These are phyloP conservation scores for Tripterygium wilfordii DNA, from an alignment of 177 flowering plant genomes.

Conservation along the genomic window DNA sequence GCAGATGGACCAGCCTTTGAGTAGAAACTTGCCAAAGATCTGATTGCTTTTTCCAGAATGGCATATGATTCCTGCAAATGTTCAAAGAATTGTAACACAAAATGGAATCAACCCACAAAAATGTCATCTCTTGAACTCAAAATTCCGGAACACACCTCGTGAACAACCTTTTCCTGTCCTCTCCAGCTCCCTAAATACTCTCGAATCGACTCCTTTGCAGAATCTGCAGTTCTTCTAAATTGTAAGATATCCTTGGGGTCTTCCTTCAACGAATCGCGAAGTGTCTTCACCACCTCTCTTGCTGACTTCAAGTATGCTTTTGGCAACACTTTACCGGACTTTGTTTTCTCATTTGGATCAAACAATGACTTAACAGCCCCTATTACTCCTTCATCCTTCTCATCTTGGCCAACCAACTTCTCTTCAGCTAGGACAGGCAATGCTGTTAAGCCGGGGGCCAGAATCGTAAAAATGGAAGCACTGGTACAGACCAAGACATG, in stretches of 20 bases:
- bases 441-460: constrained; percentile 24
- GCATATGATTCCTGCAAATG: constrained; percentile 74
- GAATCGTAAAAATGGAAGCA: constrained; percentile 27
- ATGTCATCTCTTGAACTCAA: background rate
- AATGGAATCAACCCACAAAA: background rate
- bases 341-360: constrained; percentile 89
- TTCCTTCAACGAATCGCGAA: constrained; percentile 78
- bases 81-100: background rate
- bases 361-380: constrained; percentile 64
- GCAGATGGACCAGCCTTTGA: constrained; percentile 97
- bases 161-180: constrained; percentile 47
- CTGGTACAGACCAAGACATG: constrained; percentile 17
- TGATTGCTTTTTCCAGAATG: constrained; percentile 69
- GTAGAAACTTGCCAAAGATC: constrained; percentile 83
- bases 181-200: constrained; percentile 75
- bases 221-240: constrained; percentile 88
- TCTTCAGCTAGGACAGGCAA: constrained; percentile 47
- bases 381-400: constrained; percentile 45
- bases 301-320: constrained; percentile 89
- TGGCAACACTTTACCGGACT: constrained; percentile 81
- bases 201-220: constrained; percentile 90
- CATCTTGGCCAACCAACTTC: constrained; percentile 25
- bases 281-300: constrained; percentile 80
- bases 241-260: constrained; percentile 67
- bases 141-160: constrained; percentile 43